These are phyloP conservation scores for Meyerozyma carpophila DNA, from an alignment of 1,139 yeast species.

Conservation along the genomic window DNA sequence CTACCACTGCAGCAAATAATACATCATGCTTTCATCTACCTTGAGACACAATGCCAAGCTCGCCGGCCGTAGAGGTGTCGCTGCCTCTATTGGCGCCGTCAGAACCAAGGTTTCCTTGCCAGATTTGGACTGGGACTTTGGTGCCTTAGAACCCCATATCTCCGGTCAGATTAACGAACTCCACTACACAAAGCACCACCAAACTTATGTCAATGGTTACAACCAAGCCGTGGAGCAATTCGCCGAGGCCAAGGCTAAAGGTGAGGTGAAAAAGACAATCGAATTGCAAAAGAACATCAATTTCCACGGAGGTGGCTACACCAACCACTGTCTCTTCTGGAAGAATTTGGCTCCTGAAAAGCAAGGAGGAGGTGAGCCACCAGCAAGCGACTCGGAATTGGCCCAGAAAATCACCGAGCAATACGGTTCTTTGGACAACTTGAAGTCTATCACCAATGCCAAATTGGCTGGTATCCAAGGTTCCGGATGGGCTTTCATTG, in stretches of 20 bases:
- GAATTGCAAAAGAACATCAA: conserved; percentile 35
- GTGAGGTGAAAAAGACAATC: conserved; percentile 33
- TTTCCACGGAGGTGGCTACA: conserved; percentile 43
- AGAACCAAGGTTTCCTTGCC: conserved; percentile 42
- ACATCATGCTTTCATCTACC: conserved; percentile 16
- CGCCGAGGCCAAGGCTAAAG: conserved; percentile 29
- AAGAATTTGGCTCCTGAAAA: conserved; percentile 37
- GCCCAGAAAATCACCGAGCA: conserved; percentile 31
- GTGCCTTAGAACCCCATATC: conserved; percentile 39
- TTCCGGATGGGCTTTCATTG: conserved; percentile 47
- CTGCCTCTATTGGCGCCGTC: conserved; percentile 22
- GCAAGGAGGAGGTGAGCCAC: conserved; percentile 39
- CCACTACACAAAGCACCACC: conserved; percentile 40
- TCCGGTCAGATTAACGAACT: conserved; percentile 37
- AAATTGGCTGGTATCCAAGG: conserved; percentile 44
- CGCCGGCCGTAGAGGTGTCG: conserved; percentile 11
- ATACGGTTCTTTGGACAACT: conserved; percentile 37
- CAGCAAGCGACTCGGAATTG: conserved; percentile 25
- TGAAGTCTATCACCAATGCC: conserved; percentile 32
- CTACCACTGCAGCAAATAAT: too few relatives aligned
- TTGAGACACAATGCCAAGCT: conserved; percentile 16
- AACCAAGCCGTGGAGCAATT: conserved; percentile 35
- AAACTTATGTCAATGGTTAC: conserved; percentile 38
- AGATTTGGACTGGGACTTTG: conserved; percentile 37
- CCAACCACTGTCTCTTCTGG: conserved; percentile 42